Conservation (phyloP, 2,329 filamentous ascomycete genomes). For the Fusarium irregulare region DNA sequence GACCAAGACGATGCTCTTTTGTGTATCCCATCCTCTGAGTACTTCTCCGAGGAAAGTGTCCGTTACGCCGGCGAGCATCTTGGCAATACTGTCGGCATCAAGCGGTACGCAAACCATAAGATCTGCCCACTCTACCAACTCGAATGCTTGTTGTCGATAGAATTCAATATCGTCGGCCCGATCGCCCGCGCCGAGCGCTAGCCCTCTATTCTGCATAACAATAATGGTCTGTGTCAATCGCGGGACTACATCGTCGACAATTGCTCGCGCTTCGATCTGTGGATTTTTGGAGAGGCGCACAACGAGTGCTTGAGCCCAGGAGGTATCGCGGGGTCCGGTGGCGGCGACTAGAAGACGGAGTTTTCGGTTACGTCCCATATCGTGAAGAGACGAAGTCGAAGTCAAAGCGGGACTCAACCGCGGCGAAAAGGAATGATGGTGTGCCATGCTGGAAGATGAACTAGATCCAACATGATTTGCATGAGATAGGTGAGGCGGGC, state of each 20-base stretch:
- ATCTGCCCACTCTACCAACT: conserved; percentile 88
- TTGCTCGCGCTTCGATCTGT: conserved; percentile 69
- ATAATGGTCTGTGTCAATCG: conserved; percentile 72
- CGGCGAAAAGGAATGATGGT: conserved; percentile 47
- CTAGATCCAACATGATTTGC: conserved; percentile 49
- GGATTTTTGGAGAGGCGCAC: conserved; percentile 74
- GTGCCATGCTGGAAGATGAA: conserved; percentile 49
- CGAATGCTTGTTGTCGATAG: conserved; percentile 64
- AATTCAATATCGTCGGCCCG: conserved; percentile 63
- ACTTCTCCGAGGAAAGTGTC: conserved; percentile 85
- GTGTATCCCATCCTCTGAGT: conserved; percentile 85
- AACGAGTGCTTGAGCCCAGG: conserved; percentile 73
- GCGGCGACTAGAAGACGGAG: conserved; percentile 73
- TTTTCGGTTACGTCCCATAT: conserved; percentile 57
- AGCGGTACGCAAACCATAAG: conserved; percentile 86
- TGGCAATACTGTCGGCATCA: conserved; percentile 84
- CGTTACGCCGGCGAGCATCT: conserved; percentile 87
- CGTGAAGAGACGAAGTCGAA: conserved; percentile 53
- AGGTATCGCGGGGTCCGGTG: conserved; percentile 72
- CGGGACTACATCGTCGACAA: conserved; percentile 73
- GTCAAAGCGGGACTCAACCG: conserved; percentile 48
- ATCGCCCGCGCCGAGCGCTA: conserved; percentile 48
- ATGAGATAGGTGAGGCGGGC: conserved; percentile 41
- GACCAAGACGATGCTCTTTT: conserved; percentile 85
- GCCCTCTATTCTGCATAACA: conserved; percentile 66